phyloP scores from a whole-genome alignment of 441 rosid genomes.

The Bocquillonia castaneifolia region DNA sequence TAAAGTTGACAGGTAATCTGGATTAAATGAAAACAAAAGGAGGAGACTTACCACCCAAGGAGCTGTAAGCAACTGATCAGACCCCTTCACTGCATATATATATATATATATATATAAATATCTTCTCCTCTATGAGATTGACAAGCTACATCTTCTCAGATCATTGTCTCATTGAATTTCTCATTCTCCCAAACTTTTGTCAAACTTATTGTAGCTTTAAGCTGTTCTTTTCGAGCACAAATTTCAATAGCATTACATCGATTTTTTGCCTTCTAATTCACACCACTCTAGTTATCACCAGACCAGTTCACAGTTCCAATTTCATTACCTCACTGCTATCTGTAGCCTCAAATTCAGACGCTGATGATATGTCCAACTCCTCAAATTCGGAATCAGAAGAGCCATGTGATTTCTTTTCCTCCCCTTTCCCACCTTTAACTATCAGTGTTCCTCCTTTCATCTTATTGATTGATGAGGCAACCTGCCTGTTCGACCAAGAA shows the following conservation, averaged over 20 bases:
- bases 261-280: no score
- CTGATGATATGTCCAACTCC: constrained; percentile 8
- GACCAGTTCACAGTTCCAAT: constrained; percentile 10
- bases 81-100: neutral
- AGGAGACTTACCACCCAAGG: constrained; percentile 5
- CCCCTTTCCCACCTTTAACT: neutral
- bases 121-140: neutral
- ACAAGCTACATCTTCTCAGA: no score
- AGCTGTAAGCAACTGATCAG: neutral
- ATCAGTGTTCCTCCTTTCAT: constrained; percentile 1
- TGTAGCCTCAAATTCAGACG: no score
- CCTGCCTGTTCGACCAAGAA: constrained; percentile 17
- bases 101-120: no score
- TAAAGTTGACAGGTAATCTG: neutral
- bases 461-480: neutral
- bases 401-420: constrained; percentile 8
- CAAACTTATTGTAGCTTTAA: no score
- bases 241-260: no score
- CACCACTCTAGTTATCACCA: neutral
- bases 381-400: constrained; percentile 14
- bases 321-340: constrained; percentile 4
- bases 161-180: neutral
- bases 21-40: neutral
- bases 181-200: neutral
- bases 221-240: no score